Percentiles rank a stretch among this genome's conserved stretches.
These are phyloP conservation scores for Quercus variabilis DNA, from an alignment of 306 rosid species.

Conservation along the genomic window DNA sequence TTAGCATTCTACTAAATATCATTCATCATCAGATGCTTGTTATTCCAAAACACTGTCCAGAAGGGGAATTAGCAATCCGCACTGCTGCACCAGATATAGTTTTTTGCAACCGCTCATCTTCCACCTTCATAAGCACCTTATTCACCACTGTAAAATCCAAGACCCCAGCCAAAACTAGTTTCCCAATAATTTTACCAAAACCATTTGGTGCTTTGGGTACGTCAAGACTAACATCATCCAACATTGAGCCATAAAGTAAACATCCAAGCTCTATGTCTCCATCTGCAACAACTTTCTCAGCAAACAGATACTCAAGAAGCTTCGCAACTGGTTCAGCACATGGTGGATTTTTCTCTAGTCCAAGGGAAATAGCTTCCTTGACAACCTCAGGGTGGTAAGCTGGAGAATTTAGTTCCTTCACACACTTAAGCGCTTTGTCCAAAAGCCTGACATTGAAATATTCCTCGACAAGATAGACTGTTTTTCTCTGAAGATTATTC, in stretches of 20 bases:
- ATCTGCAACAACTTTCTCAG: too few relatives aligned
- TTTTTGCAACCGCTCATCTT: slow-evolving; percentile 50
- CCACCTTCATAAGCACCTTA: slow-evolving; percentile 53
- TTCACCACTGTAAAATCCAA: too few relatives aligned
- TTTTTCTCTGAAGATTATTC: slow-evolving; percentile 52
- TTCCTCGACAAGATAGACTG: slow-evolving; percentile 66
- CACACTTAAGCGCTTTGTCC: slow-evolving; percentile 14
- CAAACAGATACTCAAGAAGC: too few relatives aligned
- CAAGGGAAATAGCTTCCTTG: too few relatives aligned
- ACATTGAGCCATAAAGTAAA: too few relatives aligned
- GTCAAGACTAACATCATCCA: slow-evolving; percentile 23
- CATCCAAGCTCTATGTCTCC: too few relatives aligned
- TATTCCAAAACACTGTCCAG: slow-evolving; percentile 64
- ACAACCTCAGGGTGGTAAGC: too few relatives aligned
- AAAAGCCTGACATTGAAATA: slow-evolving; percentile 57
- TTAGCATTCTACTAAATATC: too few relatives aligned
- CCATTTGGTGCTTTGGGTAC: slow-evolving; percentile 70
- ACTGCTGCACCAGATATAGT: slow-evolving; percentile 42
- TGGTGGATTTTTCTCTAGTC: too few relatives aligned
- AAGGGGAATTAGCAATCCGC: slow-evolving; percentile 35
- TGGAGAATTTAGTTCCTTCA: slow-evolving; percentile 7
- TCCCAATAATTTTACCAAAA: slow-evolving; percentile 78
- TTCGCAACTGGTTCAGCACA: too few relatives aligned
- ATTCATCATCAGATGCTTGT: slow-evolving; percentile 63
- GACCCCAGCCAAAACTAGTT: slow-evolving; percentile 31